These are phyloP conservation scores for Asclepias syriaca DNA, from an alignment of 257 asterid species.

Conservation along the genomic window DNA sequence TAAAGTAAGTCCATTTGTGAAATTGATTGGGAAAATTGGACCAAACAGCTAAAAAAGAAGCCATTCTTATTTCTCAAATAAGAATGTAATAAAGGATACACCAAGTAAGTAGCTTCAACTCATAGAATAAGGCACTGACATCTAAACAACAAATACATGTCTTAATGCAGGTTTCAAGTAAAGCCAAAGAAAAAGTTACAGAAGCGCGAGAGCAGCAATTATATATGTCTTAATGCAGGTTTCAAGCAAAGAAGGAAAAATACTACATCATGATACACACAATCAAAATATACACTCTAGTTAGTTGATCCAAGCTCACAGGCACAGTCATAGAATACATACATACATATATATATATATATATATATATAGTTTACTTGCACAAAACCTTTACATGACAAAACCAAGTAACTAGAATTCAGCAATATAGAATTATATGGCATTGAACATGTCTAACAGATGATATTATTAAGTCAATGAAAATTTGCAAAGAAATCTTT, in stretches of 20 bases:
- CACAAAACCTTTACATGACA: neutral
- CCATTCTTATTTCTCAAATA: neutral
- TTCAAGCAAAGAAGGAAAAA: no score
- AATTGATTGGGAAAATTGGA: no score
- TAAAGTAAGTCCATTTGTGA: no score
- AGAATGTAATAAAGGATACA: neutral
- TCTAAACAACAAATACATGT: neutral
- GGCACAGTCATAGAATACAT: neutral
- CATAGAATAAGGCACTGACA: neutral
- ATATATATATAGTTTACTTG: neutral
- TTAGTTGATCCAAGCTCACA: slow-evolving; percentile 1
- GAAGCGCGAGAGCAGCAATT: neutral
- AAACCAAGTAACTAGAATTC: neutral
- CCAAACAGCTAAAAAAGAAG: no score
- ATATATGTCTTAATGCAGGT: no score
- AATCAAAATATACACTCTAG: neutral
- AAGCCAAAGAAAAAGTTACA: neutral
- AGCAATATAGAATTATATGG: neutral
- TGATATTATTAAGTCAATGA: neutral
- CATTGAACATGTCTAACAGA: neutral
- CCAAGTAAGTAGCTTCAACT: neutral
- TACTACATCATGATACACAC: neutral
- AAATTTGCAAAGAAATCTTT: neutral
- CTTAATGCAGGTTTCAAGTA: slow-evolving; percentile 2
- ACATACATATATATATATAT: neutral